Conservation (phyloP, 169 alveolate genomes). For the Eimeria tenella region DNA sequence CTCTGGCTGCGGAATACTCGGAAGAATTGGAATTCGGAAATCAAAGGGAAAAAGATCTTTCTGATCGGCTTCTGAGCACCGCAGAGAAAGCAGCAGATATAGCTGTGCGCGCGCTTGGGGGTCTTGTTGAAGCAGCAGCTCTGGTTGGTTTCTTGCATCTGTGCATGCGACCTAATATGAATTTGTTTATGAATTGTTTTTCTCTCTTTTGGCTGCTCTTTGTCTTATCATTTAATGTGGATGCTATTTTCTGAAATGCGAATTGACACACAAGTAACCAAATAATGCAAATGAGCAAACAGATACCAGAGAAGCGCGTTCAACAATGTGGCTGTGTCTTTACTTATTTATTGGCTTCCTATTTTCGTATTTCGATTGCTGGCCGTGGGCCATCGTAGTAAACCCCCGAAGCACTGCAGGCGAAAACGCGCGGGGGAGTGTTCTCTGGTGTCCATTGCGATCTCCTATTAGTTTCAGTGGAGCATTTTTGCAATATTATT, state of each 20-base stretch:
- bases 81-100: slow-evolving; percentile 65
- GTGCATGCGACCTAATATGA: background rate
- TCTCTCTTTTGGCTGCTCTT: no score
- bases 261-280: no score
- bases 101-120: slow-evolving; percentile 62
- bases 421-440: background rate
- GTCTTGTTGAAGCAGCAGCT: slow-evolving; percentile 47
- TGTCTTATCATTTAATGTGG: no score
- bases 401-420: background rate
- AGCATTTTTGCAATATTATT: no score
- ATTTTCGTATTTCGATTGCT: background rate
- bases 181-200: background rate
- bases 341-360: no score
- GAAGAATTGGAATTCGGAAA: slow-evolving; percentile 13
- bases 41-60: background rate
- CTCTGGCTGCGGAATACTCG: slow-evolving; percentile 1
- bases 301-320: no score
- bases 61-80: background rate
- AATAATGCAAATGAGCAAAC: no score
- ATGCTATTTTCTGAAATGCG: no score
- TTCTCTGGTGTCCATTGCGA: background rate
- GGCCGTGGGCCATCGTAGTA: background rate
- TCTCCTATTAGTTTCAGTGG: background rate
- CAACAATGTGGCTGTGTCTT: no score
- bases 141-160: slow-evolving; percentile 14